Conservation (phyloP, 345 rosid genomes). For the Salix purpurea region DNA sequence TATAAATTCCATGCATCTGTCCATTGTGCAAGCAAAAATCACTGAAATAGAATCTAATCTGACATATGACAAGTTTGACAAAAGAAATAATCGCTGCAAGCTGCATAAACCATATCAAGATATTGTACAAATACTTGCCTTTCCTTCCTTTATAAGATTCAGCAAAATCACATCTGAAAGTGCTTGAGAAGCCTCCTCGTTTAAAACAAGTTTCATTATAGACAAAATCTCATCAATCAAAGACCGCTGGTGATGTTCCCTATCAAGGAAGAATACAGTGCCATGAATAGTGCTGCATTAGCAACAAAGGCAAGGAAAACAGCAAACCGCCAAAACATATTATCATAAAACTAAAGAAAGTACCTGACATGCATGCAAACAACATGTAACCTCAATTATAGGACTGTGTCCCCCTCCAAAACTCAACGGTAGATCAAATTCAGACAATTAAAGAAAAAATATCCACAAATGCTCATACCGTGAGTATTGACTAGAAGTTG, state of each 20-base stretch:
- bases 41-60: background rate
- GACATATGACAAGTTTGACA: background rate
- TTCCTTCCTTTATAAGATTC: constrained; percentile 66
- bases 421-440: background rate
- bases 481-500: too few relatives aligned
- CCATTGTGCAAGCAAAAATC: background rate
- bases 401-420: background rate
- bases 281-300: background rate
- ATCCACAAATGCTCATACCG: too few relatives aligned
- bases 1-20: background rate
- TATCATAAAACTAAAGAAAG: background rate
- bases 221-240: constrained; percentile 56
- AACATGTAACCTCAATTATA: background rate
- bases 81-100: background rate
- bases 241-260: constrained; percentile 55
- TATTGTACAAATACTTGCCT: constrained; percentile 38
- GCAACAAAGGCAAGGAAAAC: constrained; percentile 4
- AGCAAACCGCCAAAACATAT: background rate
- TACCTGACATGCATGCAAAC: background rate
- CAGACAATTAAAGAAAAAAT: background rate
- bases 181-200: constrained; percentile 60
- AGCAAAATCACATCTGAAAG: constrained; percentile 54
- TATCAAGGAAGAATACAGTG: constrained; percentile 26
- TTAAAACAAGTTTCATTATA: constrained; percentile 56
- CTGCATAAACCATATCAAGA: background rate